Evolutionary conservation across 1,139 yeast species (phyloP).

Genomic region (Yamadazyma atlantica): DNA sequence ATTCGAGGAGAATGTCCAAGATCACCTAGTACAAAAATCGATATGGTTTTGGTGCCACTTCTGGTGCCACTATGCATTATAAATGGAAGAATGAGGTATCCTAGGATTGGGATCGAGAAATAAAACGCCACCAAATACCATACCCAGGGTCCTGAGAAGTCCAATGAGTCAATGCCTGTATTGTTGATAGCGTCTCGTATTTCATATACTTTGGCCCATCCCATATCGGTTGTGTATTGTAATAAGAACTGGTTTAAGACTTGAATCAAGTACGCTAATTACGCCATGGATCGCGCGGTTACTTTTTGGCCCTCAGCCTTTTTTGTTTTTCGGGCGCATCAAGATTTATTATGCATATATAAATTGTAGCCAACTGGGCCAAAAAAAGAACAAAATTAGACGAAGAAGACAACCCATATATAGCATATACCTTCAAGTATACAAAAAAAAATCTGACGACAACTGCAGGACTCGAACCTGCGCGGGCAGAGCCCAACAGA

Average conservation of each 20-base stretch:
- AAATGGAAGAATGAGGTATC: conserved; percentile 37
- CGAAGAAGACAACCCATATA: no score
- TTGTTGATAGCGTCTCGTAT: neutral
- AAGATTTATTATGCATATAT: no score
- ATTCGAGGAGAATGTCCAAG: conserved; percentile 95
- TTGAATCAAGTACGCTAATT: no score
- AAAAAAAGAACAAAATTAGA: no score
- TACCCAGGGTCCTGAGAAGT: conserved; percentile 34
- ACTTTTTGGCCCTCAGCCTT: no score
- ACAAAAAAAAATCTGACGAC: conserved; percentile 36
- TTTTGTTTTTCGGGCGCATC: neutral
- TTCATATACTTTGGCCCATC: neutral
- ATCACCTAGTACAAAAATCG: conserved; percentile 88
- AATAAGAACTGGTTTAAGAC: no score
- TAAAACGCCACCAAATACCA: conserved; percentile 38
- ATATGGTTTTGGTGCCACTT: conserved; percentile 49
- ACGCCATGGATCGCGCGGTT: no score
- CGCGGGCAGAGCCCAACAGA: conserved; percentile 62
- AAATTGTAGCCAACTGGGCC: no score
- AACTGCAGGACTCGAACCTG: conserved; percentile 61
- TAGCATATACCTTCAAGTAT: no score
- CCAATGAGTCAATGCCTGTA: conserved; percentile 3
- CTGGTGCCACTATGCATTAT: conserved; percentile 18
- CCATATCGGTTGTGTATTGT: no score
- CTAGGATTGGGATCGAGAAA: conserved; percentile 34